Evolutionary conservation across 345 rosid genomes (phyloP), one percentile per base, ranked within the genome.

Genomic region (Hypericum androsaemum): DNA sequence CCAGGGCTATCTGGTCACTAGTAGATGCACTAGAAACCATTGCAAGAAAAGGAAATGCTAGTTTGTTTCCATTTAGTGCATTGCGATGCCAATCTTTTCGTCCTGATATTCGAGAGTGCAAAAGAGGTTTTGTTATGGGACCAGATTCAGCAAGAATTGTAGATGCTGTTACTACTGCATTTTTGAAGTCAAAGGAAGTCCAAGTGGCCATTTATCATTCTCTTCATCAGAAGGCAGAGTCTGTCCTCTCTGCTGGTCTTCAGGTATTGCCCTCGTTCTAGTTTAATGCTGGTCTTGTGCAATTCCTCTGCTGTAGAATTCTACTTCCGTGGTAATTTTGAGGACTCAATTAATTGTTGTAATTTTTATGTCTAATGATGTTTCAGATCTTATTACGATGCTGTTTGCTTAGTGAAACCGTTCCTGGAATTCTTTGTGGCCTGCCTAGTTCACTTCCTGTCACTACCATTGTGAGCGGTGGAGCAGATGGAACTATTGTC

Each of bases 401-500:
- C 70, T 92, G 95, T 72, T 81, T 88, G 43, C 86, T 79, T 58
- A 85, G 66, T 64, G 84, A 81, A 68, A 68, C 78, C 51, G 68
- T 92, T 62, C 83, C 94, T 28, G 74, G 75, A 64, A 66, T 88
- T 56, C 87, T 92, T 47, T 92, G 98, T 50, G 98, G 96, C 57
- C 71, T 92, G 65, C 90, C 96, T 64, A 88, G 75, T 67, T 81
- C 98, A 63, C 78, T 88, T 32, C 89, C 95, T 50, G 81, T 70
- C 53, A 74, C 88, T 42, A 88, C 95, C 12, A 63, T 88, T 50
- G 84, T 88, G 66, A 88, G 95, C 62, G 96, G 98, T 9, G 96
- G 98, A 66, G 96, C 78, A 44, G 95, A 92, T 64, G 87, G 94
- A 60, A 92, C 95, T n/a, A 73, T 88, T 64, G 61, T 85, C 52